Conservation (phyloP, 345 rosid genomes). For the Schrenkiella parvula region DNA sequence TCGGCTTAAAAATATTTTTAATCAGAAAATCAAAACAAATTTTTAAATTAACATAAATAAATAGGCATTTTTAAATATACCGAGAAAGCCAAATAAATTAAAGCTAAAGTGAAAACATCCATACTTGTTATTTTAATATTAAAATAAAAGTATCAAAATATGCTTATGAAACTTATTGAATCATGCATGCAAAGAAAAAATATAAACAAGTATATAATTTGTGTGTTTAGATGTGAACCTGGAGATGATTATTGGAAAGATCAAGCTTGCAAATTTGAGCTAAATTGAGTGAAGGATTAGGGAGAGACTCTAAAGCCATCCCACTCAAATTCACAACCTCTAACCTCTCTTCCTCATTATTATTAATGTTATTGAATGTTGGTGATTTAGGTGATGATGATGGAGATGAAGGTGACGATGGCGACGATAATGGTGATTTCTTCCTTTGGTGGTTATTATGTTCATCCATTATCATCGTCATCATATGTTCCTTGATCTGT, state of each 20-base stretch:
- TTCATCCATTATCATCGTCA: slow-evolving; percentile 32
- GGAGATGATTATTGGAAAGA: slow-evolving; percentile 82
- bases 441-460: neutral
- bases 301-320: slow-evolving; percentile 54
- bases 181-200: neutral
- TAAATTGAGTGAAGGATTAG: slow-evolving; percentile 60
- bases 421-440: slow-evolving; percentile 5
- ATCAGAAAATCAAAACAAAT: no score
- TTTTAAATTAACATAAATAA: no score
- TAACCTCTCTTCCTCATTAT: slow-evolving; percentile 40
- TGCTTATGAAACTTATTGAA: neutral
- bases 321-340: slow-evolving; percentile 70
- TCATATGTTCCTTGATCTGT: slow-evolving; percentile 28
- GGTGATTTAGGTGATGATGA: slow-evolving; percentile 22
- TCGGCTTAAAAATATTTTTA: no score
- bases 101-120: no score
- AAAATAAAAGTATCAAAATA: neutral
- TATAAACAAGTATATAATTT: neutral
- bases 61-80: no score
- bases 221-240: slow-evolving; percentile 35
- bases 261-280: slow-evolving; percentile 62
- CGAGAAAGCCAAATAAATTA: no score
- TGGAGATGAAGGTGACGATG: slow-evolving; percentile 9
- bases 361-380: slow-evolving; percentile 3
- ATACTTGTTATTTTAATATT: neutral